Evolutionary conservation across 371 early-diverging fungal species (phyloP).

Genomic region (Rhizopus arrhizus): DNA sequence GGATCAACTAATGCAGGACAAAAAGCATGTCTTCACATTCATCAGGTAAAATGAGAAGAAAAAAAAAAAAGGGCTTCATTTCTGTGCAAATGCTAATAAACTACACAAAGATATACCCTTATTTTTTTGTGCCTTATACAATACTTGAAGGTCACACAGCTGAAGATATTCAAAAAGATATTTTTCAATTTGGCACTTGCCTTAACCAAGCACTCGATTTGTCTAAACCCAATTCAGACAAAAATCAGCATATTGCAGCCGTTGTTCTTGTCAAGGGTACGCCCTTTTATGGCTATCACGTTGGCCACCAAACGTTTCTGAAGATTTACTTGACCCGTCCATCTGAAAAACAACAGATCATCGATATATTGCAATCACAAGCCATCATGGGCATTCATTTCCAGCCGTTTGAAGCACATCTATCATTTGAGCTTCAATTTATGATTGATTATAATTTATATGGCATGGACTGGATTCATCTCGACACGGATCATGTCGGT

Average conservation of each 20-base stretch:
- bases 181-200: conserved; percentile 67
- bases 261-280: conserved; percentile 75
- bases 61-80: not conserved
- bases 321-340: conserved; percentile 79
- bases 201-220: conserved; percentile 75
- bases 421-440: conserved; percentile 89
- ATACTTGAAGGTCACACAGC: conserved; percentile 25
- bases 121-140: conserved; percentile 71
- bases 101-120: conserved; percentile 66
- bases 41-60: conserved; percentile 52
- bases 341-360: conserved; percentile 52
- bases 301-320: conserved; percentile 67
- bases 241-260: conserved; percentile 61
- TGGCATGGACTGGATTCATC: conserved; percentile 81
- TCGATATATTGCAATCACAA: conserved; percentile 70
- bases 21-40: conserved; percentile 80
- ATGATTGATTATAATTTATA: conserved; percentile 90
- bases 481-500: conserved; percentile 14
- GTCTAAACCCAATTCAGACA: conserved; percentile 32
- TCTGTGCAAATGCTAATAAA: not conserved
- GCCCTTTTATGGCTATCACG: conserved; percentile 87
- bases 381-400: conserved; percentile 67
- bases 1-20: conserved; percentile 75
- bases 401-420: conserved; percentile 85
- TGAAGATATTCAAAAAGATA: conserved; percentile 41